Base-by-base conservation (phyloP, 1,284 basidiomycete genomes). In the Phlebopus sp. region DNA sequence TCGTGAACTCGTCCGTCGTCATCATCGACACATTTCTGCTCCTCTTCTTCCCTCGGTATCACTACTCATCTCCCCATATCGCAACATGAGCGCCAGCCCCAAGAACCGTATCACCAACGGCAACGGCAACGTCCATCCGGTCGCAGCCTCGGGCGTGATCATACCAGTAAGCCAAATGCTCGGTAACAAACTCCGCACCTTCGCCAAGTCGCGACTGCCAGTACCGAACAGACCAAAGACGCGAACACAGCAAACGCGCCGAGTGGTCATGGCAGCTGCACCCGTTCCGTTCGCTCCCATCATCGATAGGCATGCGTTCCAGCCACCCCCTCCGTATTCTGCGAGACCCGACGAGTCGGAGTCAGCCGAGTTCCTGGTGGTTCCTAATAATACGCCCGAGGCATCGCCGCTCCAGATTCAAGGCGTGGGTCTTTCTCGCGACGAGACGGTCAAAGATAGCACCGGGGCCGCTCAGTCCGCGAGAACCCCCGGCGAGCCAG, bases 321-420 rank as follows among this genome's bases (percentile, higher is more conserved):
- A 53, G 35, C 62, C 60, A 6, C 63, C 63, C 4, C 63, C 58
- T 0, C 57, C 63, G 0, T 62, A 63, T 49, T 50, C 55, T 21
- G 51, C 36, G 5, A 46, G 17, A 17, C 31, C 48, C 1, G 42
- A 52, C 34, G 47, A 50, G n/a, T 19, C 55, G 6, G 47, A 50
- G n/a, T 23, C 58, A 8, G 36, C 30, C 27, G 47, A 42, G 6
- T 41, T 41, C 36, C 54, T 56, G 6, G 49, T 34, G 5, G 64
- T 65, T 0, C 60, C 64, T 1, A 51, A 65, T 48, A 63, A 65
- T 44, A 66, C 58, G 6, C 60, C 60, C 3, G 56, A 52, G 27
- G 19, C 13, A 7, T 21, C 47, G 0, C 36, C 50, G 21, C 21
- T 3, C 11, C 15, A 21, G 11, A 31, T 27, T 21, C 18, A 37